Conservation (phyloP, 176 grass and related monocot species). For the Eragrostis nindensis region DNA sequence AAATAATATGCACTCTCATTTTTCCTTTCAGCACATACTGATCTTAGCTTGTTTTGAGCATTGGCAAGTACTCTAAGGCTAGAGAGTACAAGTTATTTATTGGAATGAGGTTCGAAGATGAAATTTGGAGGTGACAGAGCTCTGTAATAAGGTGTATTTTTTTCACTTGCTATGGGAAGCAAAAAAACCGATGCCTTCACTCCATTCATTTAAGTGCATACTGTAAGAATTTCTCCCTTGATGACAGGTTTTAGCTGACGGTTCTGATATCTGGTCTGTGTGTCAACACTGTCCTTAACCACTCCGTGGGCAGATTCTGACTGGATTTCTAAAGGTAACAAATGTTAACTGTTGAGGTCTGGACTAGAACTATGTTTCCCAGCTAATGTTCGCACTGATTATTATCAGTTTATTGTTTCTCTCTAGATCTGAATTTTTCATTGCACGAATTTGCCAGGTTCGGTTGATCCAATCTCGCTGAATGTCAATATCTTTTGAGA, state of each 20-base stretch:
- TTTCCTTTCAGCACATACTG: not conserved
- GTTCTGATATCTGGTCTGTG: not conserved
- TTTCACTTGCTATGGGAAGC: not conserved
- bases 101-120: not conserved
- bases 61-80: not conserved
- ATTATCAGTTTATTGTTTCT: not conserved
- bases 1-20: not conserved
- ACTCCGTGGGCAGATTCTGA: not conserved
- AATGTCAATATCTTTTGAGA: not conserved
- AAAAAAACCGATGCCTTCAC: not conserved
- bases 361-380: too few species aligned
- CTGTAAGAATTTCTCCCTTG: not conserved
- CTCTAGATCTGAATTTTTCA: not conserved
- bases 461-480: not conserved
- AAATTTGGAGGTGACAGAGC: not conserved
- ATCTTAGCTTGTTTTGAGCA: not conserved
- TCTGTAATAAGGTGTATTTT: not conserved
- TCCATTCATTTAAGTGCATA: slow-evolving; percentile 5
- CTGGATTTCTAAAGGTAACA: not conserved
- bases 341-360: not conserved
- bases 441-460: not conserved
- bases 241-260: not conserved
- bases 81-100: not conserved
- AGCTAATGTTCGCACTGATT: not conserved
- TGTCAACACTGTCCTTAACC: not conserved